A percentile compares a stretch with the other conserved stretches of the same genome.
Evolutionary conservation across 106 monocot genomes (phyloP).

Genomic region (Dendrobium huoshanense): DNA sequence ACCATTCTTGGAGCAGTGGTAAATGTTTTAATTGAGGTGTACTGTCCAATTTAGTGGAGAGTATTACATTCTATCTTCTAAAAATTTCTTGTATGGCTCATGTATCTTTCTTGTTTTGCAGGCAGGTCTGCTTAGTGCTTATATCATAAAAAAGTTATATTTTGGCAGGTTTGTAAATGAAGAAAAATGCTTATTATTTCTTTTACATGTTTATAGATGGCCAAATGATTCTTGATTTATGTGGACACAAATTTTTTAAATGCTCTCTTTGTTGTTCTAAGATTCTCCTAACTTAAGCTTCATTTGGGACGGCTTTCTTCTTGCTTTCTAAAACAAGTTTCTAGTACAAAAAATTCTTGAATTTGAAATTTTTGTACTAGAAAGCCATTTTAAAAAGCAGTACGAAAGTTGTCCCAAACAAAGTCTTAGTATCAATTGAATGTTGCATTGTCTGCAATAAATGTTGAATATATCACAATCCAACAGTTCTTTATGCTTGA

Average conservation of each 20-base stretch:
- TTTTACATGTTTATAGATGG: not conserved
- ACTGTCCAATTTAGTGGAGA: not conserved
- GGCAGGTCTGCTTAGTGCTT: slow-evolving; percentile 85
- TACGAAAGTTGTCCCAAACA: no score
- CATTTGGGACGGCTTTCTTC: no score
- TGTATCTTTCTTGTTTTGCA: slow-evolving; percentile 17
- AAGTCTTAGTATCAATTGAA: not conserved
- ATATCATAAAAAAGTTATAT: slow-evolving; percentile 74
- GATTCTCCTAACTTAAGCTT: not conserved
- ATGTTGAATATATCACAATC: not conserved
- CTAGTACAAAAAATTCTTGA: no score
- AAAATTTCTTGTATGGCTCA: not conserved
- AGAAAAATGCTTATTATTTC: not conserved
- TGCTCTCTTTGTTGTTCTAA: not conserved
- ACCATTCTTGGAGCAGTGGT: slow-evolving; percentile 70
- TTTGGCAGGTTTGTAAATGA: slow-evolving; percentile 70
- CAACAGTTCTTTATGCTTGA: not conserved
- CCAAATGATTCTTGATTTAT: not conserved
- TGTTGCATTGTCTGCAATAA: not conserved
- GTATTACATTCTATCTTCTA: not conserved
- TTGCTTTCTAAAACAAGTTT: no score
- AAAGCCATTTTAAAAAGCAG: no score
- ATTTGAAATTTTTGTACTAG: no score
- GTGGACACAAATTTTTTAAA: not conserved
- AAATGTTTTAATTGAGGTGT: slow-evolving; percentile 24